Base-by-base conservation (phyloP, 208 protist species). In the Acanthamoeba sp. region DNA sequence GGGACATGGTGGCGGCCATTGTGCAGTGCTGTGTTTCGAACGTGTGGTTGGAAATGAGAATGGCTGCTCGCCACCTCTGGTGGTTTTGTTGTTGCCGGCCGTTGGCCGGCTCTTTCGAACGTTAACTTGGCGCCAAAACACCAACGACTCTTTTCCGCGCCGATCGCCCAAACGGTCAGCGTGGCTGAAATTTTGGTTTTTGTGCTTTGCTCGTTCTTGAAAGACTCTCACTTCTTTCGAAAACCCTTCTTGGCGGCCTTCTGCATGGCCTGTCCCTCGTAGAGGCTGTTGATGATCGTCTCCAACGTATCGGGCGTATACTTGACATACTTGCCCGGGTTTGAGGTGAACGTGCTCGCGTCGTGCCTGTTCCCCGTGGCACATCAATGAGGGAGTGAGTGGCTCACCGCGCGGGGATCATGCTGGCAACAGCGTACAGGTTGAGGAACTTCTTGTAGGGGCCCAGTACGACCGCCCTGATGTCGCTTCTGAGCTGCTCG, bases 191-290 rank as follows among this genome's bases (percentile, higher is more conserved):
- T 71, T 36, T 71, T 71, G 9, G 1, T 71, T 71, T 71, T 38
- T 38, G 29, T 71, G 24, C 32, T 34, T 69, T 69, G 14, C 14
- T 69, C 9, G 6, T 16, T 55, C 48, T 55, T 55, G n/a, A n/a
- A 73, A 73, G 29, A 27, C 20, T 38, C n/a, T 78, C 34, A 32
- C 42, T 82, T 42, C 73, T 82, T 82, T 29, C 38, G 32, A 38
- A 82, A 82, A 38, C 73, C 73, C 55, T 91, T 91, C 84, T 91
- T 91, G 57, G 84, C 16, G 52, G 24, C 29, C 52, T 91, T 91
- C 29, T 59, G 57, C 42, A 50, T 7, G 52, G 32, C 38, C 18
- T 92, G 87, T 38, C 57, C 52, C 87, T 92, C 57, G 40, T 78
- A 76, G 34, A 76, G 5, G 45, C 27, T 50, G n/a, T 66, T 92